Percentiles rank a stretch among this genome's conserved stretches.
Evolutionary conservation across 2,329 filamentous ascomycete species (phyloP).

Genomic region (Cercospora brassicicola): DNA sequence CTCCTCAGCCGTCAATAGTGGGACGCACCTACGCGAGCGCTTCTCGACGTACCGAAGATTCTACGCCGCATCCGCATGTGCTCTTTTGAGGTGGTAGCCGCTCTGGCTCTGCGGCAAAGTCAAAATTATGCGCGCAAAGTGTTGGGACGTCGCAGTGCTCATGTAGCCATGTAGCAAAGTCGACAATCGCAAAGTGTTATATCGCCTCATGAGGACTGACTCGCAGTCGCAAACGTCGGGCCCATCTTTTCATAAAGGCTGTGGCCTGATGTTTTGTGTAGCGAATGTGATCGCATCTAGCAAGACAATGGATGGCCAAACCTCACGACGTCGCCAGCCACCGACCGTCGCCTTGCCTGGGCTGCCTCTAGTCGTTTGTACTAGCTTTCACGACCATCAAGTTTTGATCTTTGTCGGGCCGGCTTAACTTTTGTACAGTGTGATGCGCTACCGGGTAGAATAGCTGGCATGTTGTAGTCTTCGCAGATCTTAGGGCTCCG

Average conservation of each 20-base stretch:
- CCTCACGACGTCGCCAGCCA: not conserved
- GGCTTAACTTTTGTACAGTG: not conserved
- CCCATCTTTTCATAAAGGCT: not conserved
- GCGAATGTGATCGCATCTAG: not conserved
- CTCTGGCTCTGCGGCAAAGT: not conserved
- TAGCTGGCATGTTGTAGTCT: not conserved
- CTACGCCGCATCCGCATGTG: not conserved
- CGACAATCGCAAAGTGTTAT: not conserved
- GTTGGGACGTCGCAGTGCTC: not conserved
- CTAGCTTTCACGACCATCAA: not conserved
- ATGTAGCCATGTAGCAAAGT: not conserved
- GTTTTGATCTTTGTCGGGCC: not conserved
- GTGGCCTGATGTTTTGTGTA: not conserved
- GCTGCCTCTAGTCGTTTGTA: not conserved
- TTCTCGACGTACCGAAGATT: not conserved
- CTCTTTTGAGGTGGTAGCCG: not conserved
- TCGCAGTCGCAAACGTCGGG: not conserved
- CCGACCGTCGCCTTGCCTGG: not conserved
- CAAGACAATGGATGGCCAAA: no score
- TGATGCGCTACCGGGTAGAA: not conserved
- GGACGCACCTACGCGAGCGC: not conserved
- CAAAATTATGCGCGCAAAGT: not conserved
- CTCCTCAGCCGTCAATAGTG: not conserved
- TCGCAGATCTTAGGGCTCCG: not conserved
- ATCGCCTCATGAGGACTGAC: no score